Evolutionary conservation across 352 stramenopile genomes (phyloP).

Genomic region (Globisporangium megalacanthum): DNA sequence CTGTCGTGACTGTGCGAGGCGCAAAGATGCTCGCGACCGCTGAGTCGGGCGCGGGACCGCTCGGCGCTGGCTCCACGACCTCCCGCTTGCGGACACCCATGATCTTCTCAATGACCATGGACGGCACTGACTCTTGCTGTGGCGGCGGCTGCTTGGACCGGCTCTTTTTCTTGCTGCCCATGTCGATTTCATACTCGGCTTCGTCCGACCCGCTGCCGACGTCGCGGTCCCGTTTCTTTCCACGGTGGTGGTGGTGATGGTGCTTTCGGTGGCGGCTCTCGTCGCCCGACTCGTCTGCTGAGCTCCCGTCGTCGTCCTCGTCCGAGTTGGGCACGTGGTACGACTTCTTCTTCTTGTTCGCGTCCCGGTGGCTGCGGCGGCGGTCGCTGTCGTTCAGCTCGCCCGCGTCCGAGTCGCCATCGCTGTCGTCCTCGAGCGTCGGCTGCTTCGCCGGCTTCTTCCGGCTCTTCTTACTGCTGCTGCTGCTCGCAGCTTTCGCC

Average conservation of each 20-base stretch:
- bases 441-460: conserved; percentile 16
- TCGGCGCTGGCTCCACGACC: conserved; percentile 21
- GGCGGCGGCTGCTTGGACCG: conserved; percentile 17
- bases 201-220: conserved; percentile 43
- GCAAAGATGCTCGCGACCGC: conserved; percentile 36
- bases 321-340: conserved; percentile 82
- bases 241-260: conserved; percentile 8
- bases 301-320: conserved; percentile 69
- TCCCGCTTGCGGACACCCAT: conserved; percentile 68
- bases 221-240: conserved; percentile 24
- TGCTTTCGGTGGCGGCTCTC: conserved; percentile 1
- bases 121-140: conserved; percentile 9
- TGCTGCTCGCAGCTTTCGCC: conserved; percentile 14
- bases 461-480: conserved; percentile 13
- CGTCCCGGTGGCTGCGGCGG: conserved; percentile 52
- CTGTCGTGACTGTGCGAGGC: conserved; percentile 23
- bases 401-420: conserved; percentile 20
- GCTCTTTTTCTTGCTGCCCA: conserved; percentile 27
- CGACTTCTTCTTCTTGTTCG: conserved; percentile 66
- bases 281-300: conserved; percentile 32
- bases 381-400: conserved; percentile 24
- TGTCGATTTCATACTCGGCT: conserved; percentile 23
- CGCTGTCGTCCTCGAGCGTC: conserved; percentile 4
- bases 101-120: conserved; percentile 88
- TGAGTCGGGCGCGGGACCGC: conserved; percentile 14